Evolutionary conservation across 1,284 basidiomycete genomes (phyloP), one percentile per base, ranked within the genome.

Genomic region (Ceratobasidium sp.): DNA sequence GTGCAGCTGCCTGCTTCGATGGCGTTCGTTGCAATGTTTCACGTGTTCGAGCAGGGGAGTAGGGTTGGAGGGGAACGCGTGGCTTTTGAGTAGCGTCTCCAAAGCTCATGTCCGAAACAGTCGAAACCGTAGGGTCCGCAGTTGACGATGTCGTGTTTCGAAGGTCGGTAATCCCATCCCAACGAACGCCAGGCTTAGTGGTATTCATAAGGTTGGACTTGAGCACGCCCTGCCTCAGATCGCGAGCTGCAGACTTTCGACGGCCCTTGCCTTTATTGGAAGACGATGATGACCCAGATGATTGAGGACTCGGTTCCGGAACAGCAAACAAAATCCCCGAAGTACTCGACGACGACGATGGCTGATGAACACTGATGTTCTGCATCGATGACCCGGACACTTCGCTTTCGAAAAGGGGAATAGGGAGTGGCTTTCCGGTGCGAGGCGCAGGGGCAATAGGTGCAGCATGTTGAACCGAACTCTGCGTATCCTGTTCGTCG

Each of bases 261-360:
- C 86, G 88, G 9, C 83, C 85, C 76, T 87, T 86, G 36, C 78
- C 76, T 74, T 59, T 80, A 78, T 57, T 80, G 76, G 9, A 78
- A 75, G 6, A 78, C 76, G 76, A 67, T 21, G 57, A 67, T 18
- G 21, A 64, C 28, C 34, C 74, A 55, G 43, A 53, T 45, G 28
- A 55, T 28, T 45, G 57, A 16, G 48, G 64, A 36, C 32, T 50
- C 55, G 28, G 45, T 41, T 72, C 50, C 39, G 74, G 34, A 65
- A 53, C 23, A 50, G 73, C 77, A 71, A 77, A 75, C 34, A 43
- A 72, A 73, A 36, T 59, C 78, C 71, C 58, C 16, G 71, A 64
- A 28, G 57, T 62, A 30, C 60, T 60, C 2, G 52, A 53, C 18
- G 43, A 45, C 43, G 72, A 41, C 55, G 62, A 71, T 64, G 65